Conservation (phyloP, 2,329 filamentous ascomycete genomes). For the Aspergillus hiratsukae region DNA sequence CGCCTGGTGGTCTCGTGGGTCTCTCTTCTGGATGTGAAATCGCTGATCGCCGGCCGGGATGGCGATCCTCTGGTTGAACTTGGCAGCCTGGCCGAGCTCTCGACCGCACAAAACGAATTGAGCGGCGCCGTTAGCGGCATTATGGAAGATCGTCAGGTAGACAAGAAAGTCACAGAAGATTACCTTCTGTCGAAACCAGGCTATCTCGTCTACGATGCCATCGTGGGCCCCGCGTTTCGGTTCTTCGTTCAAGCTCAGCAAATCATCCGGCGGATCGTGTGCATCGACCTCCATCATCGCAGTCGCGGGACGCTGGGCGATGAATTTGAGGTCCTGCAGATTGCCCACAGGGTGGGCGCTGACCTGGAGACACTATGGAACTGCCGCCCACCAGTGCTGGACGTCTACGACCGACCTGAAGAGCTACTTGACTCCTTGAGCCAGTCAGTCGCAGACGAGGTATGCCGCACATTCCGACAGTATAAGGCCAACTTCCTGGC, state of each 20-base stretch:
- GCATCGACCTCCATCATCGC: conserved; percentile 36
- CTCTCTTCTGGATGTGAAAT: conserved; percentile 32
- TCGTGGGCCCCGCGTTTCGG: conserved; percentile 28
- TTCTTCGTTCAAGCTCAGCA: conserved; percentile 33
- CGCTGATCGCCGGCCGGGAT: conserved; percentile 33
- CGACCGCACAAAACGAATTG: background rate
- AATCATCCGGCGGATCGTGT: conserved; percentile 30
- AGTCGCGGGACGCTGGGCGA: conserved; percentile 34
- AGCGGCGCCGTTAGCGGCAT: background rate
- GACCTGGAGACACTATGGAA: conserved; percentile 35
- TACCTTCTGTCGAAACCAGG: conserved; percentile 21
- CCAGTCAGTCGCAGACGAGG: conserved; percentile 20
- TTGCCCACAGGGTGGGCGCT: conserved; percentile 32
- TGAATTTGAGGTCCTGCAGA: conserved; percentile 36
- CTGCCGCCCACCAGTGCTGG: conserved; percentile 27
- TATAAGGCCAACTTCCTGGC: conserved; percentile 34
- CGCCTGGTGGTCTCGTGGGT: conserved; percentile 30
- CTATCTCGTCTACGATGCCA: conserved; percentile 29
- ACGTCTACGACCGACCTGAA: conserved; percentile 28
- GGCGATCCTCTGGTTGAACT: conserved; percentile 30
- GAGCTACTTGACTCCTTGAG: conserved; percentile 23
- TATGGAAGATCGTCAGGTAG: background rate
- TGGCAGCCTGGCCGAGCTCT: conserved; percentile 17
- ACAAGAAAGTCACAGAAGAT: conserved; percentile 13
- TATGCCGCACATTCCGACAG: conserved; percentile 31